These are phyloP conservation scores for Diplosphaera chodatii DNA, from an alignment of 139 green algal genomes.

Conservation along the genomic window DNA sequence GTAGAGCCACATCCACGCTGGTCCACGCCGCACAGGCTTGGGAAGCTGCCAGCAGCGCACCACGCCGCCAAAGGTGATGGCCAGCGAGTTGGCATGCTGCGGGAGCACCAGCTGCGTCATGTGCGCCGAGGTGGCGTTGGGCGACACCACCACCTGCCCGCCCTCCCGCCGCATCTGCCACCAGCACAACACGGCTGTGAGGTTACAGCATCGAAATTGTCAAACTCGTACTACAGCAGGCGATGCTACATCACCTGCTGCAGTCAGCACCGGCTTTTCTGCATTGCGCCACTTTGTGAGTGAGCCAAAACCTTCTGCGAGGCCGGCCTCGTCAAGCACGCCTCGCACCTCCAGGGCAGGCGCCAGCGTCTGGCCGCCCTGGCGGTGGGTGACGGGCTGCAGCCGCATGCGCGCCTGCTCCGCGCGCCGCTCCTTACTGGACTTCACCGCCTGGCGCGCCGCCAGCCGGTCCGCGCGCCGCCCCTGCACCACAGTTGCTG, in stretches of 20 bases:
- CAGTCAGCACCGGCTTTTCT: too few relatives aligned
- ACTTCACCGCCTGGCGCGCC: constrained; percentile 6
- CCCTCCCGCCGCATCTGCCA: constrained; percentile 2
- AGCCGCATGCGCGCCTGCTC: constrained; percentile 37
- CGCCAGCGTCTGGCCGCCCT: constrained; percentile 51
- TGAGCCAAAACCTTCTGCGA: too few relatives aligned
- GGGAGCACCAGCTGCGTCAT: constrained; percentile 78
- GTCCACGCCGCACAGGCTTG: too few relatives aligned
- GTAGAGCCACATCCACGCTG: too few relatives aligned
- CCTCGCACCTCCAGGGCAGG: constrained; percentile 35
- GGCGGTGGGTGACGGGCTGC: constrained; percentile 64
- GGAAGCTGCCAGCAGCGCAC: too few relatives aligned
- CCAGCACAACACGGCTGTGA: too few relatives aligned
- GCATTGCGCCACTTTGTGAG: too few relatives aligned
- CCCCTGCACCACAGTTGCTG: not conserved
- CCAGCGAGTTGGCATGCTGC: constrained; percentile 73
- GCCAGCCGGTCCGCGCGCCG: constrained; percentile 36
- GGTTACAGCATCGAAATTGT: not conserved
- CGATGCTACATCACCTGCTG: too few relatives aligned
- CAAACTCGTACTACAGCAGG: too few relatives aligned
- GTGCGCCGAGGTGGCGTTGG: constrained; percentile 52
- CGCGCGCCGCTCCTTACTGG: constrained; percentile 7
- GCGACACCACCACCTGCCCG: constrained; percentile 23
- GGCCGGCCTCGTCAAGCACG: too few relatives aligned
- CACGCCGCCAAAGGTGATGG: constrained; percentile 67